Conservation (phyloP, 176 grass and related monocot genomes). For the Stipa capillata region DNA sequence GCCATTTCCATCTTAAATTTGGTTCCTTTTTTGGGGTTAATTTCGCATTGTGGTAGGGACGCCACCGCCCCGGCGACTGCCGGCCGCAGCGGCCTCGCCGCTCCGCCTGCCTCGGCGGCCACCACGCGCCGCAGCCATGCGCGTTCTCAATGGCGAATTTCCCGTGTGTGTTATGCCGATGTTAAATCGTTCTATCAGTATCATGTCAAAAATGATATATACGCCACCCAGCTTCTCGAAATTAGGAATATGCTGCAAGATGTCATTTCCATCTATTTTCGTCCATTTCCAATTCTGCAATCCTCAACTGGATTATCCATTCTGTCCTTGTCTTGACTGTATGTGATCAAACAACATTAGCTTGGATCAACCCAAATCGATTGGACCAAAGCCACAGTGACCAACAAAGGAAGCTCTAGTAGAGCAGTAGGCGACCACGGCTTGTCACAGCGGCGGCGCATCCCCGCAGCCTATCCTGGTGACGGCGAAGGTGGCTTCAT, state of each 20-base stretch:
- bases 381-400: not conserved
- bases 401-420: not conserved
- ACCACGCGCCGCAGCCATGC: not conserved
- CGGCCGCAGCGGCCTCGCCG: no score
- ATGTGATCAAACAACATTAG: not conserved
- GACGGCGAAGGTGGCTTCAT: not conserved
- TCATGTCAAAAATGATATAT: not conserved
- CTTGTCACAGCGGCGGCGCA: not conserved
- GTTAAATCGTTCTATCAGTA: not conserved
- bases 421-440: not conserved
- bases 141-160: not conserved
- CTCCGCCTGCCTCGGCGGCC: not conserved
- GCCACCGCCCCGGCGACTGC: no score
- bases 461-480: not conserved
- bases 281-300: not conserved
- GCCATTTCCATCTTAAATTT: not conserved
- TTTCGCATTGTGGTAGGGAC: constrained; percentile 11
- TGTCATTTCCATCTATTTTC: not conserved
- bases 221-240: not conserved
- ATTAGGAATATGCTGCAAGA: not conserved
- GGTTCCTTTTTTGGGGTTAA: not conserved
- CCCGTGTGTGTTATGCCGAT: no score
- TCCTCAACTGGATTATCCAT: not conserved
- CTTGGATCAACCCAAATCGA: not conserved
- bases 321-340: not conserved